Evolutionary conservation across 2,329 filamentous ascomycete species (phyloP), one percentile per base, ranked within the genome.

Genomic region (Biscogniauxia sp.): DNA sequence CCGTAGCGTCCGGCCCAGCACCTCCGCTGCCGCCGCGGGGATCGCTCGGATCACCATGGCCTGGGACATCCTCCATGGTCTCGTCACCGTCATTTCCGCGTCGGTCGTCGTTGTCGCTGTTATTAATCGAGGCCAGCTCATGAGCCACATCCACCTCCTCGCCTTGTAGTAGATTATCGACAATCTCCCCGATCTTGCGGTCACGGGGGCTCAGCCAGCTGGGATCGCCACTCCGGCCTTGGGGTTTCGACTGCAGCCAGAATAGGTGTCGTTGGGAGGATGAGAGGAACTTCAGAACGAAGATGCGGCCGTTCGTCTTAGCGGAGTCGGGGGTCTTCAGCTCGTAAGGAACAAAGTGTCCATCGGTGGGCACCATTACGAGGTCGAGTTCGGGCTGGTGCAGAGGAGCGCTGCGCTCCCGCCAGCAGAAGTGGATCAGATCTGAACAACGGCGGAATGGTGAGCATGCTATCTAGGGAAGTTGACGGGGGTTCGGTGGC

Each of bases 341-440:
- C 65, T 91, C 85, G 78, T 96, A 95, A 7, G 93, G 92, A 13
- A 88, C 82, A 77, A 99, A 99, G 70, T 87, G 88, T 69, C 91
- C 92, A 75, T 99, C 96, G 57, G 85, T 84, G 20, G 95, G 94
- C 56, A 99, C 88, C 91, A 97, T 97, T 70, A 97, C 87, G 45
- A 99, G 85, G 74, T 99, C 93, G 64, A 97, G 79, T 62, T 95
- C 90, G 60, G 93, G 89, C 61, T 90, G 79, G 64, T 90, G 85
- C 67, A 92, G 78, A 20, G 88, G 81, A 61, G 86, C 85, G 67
- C 82, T 84, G 67, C 95, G 89, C 71, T 91, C 88, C 67, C 93
- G 90, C 96, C 96, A 99, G 85, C 93, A 97, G 80, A 99, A 97
- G 80, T 97, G 93, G 63, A 96, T 84, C 62, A 99, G 85, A 56